Evolutionary conservation across 495 filamentous ascomycete species (phyloP).

Genomic region (Trichoderma erinaceum): DNA sequence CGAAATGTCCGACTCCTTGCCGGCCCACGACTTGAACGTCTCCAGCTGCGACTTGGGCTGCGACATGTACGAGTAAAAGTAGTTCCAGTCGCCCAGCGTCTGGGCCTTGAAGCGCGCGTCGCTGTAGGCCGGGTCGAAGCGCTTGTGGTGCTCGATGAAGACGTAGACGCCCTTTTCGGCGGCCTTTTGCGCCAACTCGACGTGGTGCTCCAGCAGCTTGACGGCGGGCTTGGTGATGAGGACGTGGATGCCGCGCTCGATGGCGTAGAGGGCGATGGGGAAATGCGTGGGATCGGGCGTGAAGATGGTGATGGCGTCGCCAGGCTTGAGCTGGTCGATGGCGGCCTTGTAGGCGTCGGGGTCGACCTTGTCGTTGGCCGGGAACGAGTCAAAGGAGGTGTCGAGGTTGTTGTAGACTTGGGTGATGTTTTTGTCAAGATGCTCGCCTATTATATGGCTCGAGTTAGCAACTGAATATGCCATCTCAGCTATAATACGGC

Average conservation of each 20-base stretch:
- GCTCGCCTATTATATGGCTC: slow-evolving; percentile 51
- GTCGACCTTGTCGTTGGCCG: slow-evolving; percentile 62
- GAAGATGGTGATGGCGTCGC: slow-evolving; percentile 93
- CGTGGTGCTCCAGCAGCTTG: slow-evolving; percentile 73
- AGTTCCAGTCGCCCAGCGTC: slow-evolving; percentile 85
- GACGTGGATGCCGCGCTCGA: slow-evolving; percentile 79
- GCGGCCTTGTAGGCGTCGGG: slow-evolving; percentile 83
- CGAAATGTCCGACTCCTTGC: slow-evolving; percentile 81
- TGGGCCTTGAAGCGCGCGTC: slow-evolving; percentile 73
- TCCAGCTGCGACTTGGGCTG: slow-evolving; percentile 90
- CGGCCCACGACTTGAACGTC: slow-evolving; percentile 96
- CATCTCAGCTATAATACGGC: too few relatives aligned
- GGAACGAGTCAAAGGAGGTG: slow-evolving; percentile 74
- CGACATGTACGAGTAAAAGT: slow-evolving; percentile 96
- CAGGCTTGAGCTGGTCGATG: slow-evolving; percentile 75
- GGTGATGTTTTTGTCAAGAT: slow-evolving; percentile 82
- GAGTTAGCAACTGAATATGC: background rate
- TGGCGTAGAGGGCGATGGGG: slow-evolving; percentile 90
- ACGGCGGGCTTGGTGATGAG: slow-evolving; percentile 95
- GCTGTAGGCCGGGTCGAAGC: slow-evolving; percentile 85
- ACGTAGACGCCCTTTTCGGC: slow-evolving; percentile 78
- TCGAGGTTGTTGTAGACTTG: slow-evolving; percentile 83
- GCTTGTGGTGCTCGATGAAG: slow-evolving; percentile 95
- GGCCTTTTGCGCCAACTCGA: slow-evolving; percentile 62
- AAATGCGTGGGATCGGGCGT: slow-evolving; percentile 92